These are phyloP conservation scores for Neurospora sp. DNA, from an alignment of 495 filamentous ascomycete genomes.

Conservation along the genomic window DNA sequence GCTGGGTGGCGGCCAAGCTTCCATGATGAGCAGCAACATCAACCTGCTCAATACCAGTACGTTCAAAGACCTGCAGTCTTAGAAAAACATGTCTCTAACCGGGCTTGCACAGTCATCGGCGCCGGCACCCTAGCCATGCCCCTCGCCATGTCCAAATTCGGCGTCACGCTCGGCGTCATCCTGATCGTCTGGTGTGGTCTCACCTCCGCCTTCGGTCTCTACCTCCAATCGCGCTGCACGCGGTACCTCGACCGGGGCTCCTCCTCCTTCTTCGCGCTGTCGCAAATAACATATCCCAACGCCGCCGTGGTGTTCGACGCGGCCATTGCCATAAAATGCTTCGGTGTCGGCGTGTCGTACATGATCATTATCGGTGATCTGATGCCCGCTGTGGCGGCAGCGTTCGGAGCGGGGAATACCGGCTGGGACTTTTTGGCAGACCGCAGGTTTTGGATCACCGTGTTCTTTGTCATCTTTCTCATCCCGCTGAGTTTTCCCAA, in stretches of 20 bases:
- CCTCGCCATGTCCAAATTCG: slow-evolving; percentile 84
- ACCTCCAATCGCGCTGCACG: slow-evolving; percentile 86
- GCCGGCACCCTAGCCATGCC: slow-evolving; percentile 95
- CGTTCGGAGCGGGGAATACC: slow-evolving; percentile 48
- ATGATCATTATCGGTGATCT: slow-evolving; percentile 97
- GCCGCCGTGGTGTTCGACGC: slow-evolving; percentile 92
- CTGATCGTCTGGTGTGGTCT: slow-evolving; percentile 86
- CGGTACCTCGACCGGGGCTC: slow-evolving; percentile 80
- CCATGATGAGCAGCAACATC: slow-evolving; percentile 84
- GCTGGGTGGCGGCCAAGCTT: slow-evolving; percentile 57
- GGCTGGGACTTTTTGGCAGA: slow-evolving; percentile 65
- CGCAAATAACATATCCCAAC: slow-evolving; percentile 93
- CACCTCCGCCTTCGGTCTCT: slow-evolving; percentile 85
- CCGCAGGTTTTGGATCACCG: slow-evolving; percentile 96
- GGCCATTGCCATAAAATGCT: slow-evolving; percentile 95
- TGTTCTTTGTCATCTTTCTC: slow-evolving; percentile 88
- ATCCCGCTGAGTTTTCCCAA: slow-evolving; percentile 90
- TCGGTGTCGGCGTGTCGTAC: slow-evolving; percentile 94
- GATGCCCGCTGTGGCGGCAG: slow-evolving; percentile 87
- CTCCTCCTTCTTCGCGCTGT: slow-evolving; percentile 80
- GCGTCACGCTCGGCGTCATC: slow-evolving; percentile 66
- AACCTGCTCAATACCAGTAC: slow-evolving; percentile 92
- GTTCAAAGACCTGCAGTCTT: slow-evolving; percentile 7
- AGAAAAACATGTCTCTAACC: not conserved
- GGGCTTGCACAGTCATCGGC: slow-evolving; percentile 59